Evolutionary conservation across 192 early-diverging fungal species (phyloP), one percentile per base, ranked within the genome.

Genomic region (Coemansia sp.): DNA sequence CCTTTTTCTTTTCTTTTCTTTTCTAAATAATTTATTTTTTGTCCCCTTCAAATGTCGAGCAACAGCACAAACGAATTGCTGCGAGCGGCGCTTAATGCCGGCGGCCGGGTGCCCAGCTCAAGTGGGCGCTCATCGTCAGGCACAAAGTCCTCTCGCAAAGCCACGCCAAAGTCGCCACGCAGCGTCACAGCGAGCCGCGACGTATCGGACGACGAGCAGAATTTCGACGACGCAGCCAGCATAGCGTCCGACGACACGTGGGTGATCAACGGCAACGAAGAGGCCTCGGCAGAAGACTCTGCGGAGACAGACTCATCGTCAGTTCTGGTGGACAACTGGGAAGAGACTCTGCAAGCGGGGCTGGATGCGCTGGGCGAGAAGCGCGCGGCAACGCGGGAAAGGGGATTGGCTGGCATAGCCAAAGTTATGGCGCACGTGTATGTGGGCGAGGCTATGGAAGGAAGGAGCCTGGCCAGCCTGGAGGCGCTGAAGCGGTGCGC

Each of bases 401-500:
- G 83, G 44, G 82, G 82, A 0, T 63, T 90, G 38, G 40, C 68
- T 3, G 76, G 65, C 18, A 59, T 86, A 36, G 77, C 79, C 11
- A 63, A 63, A 1, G 58, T 83, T 6, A 67, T 87, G 62, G 64
- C 85, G 22, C 83, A 78, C 32, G 65, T 82, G 9, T 85, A 84
- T 60, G 67, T 83, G 18, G 85, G 83, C 18, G 81, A 84, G 7
- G 62, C 64, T 10, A 70, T 88, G 34, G 77, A 85, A 17, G 60
- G 65, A 15, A 77, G 79, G 39, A 62, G 77, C 6, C 67, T 87
- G 48, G 79, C 82, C 15, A 42, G 85, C 8, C 70, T 90, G 53
- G 84, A 86, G 14, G 43, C 82, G 8, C 67, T 90, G 52, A 83
- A 80, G 35, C 74, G 78, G 15, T 80, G 82, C n/a, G 63, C 82